Evolutionary conservation across 768 basidiomycete species (phyloP).

Genomic region (Podaxis sp.): DNA sequence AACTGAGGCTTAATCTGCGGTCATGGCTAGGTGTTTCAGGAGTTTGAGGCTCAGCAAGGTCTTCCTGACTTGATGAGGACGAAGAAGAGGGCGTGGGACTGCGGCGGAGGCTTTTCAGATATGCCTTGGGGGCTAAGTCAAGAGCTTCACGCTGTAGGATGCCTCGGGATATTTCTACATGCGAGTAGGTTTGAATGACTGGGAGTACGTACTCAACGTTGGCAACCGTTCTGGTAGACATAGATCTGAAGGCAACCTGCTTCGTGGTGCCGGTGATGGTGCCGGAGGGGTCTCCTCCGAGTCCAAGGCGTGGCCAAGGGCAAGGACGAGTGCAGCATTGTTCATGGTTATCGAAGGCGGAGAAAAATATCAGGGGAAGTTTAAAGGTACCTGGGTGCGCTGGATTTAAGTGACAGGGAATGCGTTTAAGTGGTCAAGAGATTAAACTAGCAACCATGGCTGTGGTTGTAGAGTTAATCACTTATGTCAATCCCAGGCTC

Average conservation of each 20-base stretch:
- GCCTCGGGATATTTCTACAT: constrained; percentile 36
- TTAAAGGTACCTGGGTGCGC: not conserved
- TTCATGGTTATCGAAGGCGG: constrained; percentile 46
- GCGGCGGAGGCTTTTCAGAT: constrained; percentile 31
- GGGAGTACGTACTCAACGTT: constrained; percentile 47
- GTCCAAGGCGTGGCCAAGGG: constrained; percentile 32
- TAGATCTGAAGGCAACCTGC: constrained; percentile 45
- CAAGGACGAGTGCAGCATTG: constrained; percentile 42
- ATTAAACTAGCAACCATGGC: not conserved
- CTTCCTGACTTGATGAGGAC: constrained; percentile 3
- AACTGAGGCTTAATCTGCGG: constrained; percentile 22
- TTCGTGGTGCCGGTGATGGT: constrained; percentile 29
- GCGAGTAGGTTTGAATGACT: not conserved
- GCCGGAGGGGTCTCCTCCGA: constrained; percentile 3
- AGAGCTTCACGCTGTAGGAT: constrained; percentile 75
- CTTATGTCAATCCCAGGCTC: not conserved
- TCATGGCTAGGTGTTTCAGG: constrained; percentile 14
- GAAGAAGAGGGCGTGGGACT: constrained; percentile 2
- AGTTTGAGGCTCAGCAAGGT: not conserved
- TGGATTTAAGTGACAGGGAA: not conserved
- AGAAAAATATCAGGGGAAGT: not conserved
- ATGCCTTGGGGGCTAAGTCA: constrained; percentile 52
- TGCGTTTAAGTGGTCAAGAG: not conserved
- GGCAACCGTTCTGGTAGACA: constrained; percentile 74
- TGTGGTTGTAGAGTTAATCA: not conserved